A percentile compares a stretch with the other conserved stretches of the same genome.
Evolutionary conservation across 2,329 filamentous ascomycete genomes (phyloP).

Genomic region (Annulohypoxylon truncatum): DNA sequence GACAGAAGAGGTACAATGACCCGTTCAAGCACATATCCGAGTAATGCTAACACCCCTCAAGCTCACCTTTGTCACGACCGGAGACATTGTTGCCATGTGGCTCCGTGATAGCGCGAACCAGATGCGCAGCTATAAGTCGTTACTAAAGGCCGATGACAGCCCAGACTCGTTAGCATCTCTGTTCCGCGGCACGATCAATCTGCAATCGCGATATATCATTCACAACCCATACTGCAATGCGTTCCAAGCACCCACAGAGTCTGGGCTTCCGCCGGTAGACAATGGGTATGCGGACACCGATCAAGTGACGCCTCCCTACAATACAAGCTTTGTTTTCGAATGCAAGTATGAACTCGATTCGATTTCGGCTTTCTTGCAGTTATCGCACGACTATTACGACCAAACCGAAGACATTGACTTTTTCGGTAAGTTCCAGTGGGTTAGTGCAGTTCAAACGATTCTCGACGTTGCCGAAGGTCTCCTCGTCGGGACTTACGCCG

Average conservation of each 20-base stretch:
- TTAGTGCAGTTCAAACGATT: slow-evolving; percentile 72
- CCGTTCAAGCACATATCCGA: slow-evolving; percentile 57
- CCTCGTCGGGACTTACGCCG: slow-evolving; percentile 77
- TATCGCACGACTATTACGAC: slow-evolving; percentile 77
- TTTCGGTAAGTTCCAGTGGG: slow-evolving; percentile 77
- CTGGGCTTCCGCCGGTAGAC: slow-evolving; percentile 67
- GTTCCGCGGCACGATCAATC: slow-evolving; percentile 80
- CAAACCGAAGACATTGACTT: slow-evolving; percentile 73
- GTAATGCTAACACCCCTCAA: slow-evolving; percentile 45
- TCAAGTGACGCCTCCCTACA: slow-evolving; percentile 70
- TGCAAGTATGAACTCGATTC: slow-evolving; percentile 90
- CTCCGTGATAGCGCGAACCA: slow-evolving; percentile 88
- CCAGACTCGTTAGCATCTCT: slow-evolving; percentile 72
- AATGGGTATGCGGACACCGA: slow-evolving; percentile 73
- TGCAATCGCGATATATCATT: slow-evolving; percentile 77
- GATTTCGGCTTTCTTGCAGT: slow-evolving; percentile 78
- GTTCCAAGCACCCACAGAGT: slow-evolving; percentile 87
- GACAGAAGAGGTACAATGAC: slow-evolving; percentile 71
- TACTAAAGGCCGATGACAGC: slow-evolving; percentile 67
- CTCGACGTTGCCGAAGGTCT: slow-evolving; percentile 56
- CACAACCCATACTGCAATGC: slow-evolving; percentile 89
- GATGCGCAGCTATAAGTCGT: slow-evolving; percentile 76
- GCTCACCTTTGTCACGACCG: slow-evolving; percentile 84
- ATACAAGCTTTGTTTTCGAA: slow-evolving; percentile 77
- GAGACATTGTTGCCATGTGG: slow-evolving; percentile 95